phyloP scores from a whole-genome alignment of 306 rosid genomes.

The Bauhinia variegata region DNA sequence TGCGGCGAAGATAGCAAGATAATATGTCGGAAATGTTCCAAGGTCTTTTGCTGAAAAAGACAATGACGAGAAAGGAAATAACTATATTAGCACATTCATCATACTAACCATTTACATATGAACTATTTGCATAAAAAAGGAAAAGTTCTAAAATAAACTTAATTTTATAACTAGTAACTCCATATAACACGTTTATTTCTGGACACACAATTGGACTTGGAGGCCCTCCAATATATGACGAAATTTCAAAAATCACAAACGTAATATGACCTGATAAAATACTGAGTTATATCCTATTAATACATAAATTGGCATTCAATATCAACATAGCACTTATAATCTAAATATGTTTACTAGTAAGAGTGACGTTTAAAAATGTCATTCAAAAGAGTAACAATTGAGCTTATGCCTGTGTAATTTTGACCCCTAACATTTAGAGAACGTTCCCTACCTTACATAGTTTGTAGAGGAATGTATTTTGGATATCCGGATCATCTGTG shows the following conservation, averaged over 20 bases:
- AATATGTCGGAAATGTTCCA: conserved; percentile 44
- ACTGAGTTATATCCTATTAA: not conserved
- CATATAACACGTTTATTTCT: conserved; percentile 13
- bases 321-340: conserved; percentile 17
- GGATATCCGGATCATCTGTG: conserved; percentile 82
- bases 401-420: conserved; percentile 25
- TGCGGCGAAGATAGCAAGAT: conserved; percentile 54
- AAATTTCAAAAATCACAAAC: conserved; percentile 13
- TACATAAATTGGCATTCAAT: conserved; percentile 16
- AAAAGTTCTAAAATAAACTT: not conserved
- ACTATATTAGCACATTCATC: conserved; percentile 22
- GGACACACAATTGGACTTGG: not conserved
- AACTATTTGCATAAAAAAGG: not conserved
- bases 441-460: conserved; percentile 74
- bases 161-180: not conserved
- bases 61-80: conserved; percentile 30
- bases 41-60: conserved; percentile 53
- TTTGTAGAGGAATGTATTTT: conserved; percentile 80
- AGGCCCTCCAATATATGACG: conserved; percentile 4
- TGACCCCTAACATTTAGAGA: conserved; percentile 29
- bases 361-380: not conserved
- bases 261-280: not conserved
- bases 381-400: conserved; percentile 33
- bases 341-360: not conserved
- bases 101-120: too few relatives aligned